Evolutionary conservation across 225 moss, liverwort and hornwort species (phyloP), one percentile per base, ranked within the genome.

Genomic region (Sphagnum contortum): DNA sequence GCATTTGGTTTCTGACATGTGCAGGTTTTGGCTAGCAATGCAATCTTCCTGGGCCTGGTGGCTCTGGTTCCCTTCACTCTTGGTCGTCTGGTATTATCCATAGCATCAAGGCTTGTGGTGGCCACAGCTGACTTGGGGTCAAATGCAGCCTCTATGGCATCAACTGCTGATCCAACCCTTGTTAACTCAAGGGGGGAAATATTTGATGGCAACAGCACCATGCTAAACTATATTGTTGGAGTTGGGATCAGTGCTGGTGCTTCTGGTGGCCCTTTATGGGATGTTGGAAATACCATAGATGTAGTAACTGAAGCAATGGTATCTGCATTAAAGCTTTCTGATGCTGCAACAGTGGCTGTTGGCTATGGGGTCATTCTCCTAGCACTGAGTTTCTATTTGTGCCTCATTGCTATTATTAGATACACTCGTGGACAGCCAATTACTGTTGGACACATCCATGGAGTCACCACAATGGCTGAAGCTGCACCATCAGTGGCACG

Each of bases 21-120:
- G 81, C 88, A 96, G 96, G 96, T 98, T 44, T 59, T 98, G 65
- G 82, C 90, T 59, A 98, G 93, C 72, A 93, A 98, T 76, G 96
- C 91, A 13, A 91, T 98, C 55, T 93, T 98, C 61, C 76, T 98
- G 73, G 93, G 90, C 60, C 83, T 98, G 64, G 93, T 98, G 57
- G 90, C 89, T 57, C 79, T 98, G 8, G 76, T 93, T 70, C 96
- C 96, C 12, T 98, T 98, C 74, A 93, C 96, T 52, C 74, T 98
- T 50, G 96, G 96, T 64, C 83, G 96, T 70, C 75, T 98, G 69
- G 80, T 98, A 48, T 70, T 98, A 56, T 90, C 85, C 14, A 49
- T 93, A 12, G 76, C 81, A 44, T 93, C 92, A 60, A 83, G 79
- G 70, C 66, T 98, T 68, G 81, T 98, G 70, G 61, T 80, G 44